Conservation (phyloP, 495 filamentous ascomycete species). For the Penicillium flavigenum region DNA sequence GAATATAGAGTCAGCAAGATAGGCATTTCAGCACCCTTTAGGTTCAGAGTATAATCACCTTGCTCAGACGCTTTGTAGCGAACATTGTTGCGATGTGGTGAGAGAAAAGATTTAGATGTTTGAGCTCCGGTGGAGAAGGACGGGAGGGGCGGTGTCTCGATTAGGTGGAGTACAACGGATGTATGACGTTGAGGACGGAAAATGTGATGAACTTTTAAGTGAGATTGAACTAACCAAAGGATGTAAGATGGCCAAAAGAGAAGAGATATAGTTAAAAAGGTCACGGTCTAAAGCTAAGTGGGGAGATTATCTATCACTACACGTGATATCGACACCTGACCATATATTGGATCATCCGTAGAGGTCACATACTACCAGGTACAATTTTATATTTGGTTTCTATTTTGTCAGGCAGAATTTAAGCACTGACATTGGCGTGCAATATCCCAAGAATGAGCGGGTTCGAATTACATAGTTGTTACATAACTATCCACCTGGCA, state of each 20-base stretch:
- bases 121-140: constrained; percentile 13
- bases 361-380: neutral
- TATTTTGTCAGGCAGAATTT: neutral
- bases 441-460: neutral
- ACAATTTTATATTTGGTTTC: neutral
- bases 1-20: constrained; percentile 10
- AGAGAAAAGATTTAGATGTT: neutral
- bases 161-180: constrained; percentile 6
- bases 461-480: neutral
- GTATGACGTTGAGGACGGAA: constrained; percentile 11
- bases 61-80: constrained; percentile 49
- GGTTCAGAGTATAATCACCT: constrained; percentile 30
- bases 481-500: neutral
- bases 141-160: constrained; percentile 5
- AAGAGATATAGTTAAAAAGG: neutral
- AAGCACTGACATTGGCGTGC: too few species aligned
- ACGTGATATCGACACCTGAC: constrained; percentile 11
- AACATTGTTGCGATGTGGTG: constrained; percentile 35
- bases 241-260: neutral
- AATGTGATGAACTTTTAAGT: neutral
- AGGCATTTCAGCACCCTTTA: neutral
- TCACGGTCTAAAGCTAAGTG: neutral
- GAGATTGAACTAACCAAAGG: neutral
- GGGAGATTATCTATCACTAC: constrained; percentile 1
- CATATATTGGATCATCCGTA: constrained; percentile 1